A percentile compares a stretch with the other conserved stretches of the same genome.
Evolutionary conservation across 1,284 basidiomycete species (phyloP).

Genomic region (Sporisorium iseilematis-ciliati): DNA sequence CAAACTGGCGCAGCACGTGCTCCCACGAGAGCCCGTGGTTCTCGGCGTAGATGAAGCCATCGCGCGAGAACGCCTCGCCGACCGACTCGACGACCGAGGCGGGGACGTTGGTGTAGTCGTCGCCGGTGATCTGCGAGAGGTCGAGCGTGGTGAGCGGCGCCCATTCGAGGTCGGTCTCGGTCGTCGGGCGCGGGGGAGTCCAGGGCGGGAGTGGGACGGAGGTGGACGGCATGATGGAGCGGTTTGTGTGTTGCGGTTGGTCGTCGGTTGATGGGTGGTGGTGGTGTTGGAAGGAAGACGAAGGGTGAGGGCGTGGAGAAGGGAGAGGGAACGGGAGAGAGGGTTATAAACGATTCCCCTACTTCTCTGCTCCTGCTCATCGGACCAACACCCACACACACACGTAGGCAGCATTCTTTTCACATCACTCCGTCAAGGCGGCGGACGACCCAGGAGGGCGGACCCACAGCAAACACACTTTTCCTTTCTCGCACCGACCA

Average conservation of each 20-base stretch:
- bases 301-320: background rate
- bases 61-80: conserved; percentile 58
- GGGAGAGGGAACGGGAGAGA: background rate
- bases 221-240: conserved; percentile 12
- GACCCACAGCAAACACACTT: no score
- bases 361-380: no score
- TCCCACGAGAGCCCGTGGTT: conserved; percentile 67
- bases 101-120: conserved; percentile 61
- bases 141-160: conserved; percentile 66
- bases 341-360: conserved; percentile 5
- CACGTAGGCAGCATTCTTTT: background rate
- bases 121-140: conserved; percentile 59
- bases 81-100: conserved; percentile 55
- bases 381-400: background rate
- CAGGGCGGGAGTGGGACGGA: conserved; percentile 49
- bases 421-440: background rate
- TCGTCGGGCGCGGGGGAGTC: conserved; percentile 58
- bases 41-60: conserved; percentile 68
- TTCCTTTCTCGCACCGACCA: conserved; percentile 3
- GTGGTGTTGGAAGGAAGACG: background rate
- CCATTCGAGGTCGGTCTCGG: conserved; percentile 64
- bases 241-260: background rate
- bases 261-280: background rate
- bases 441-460: background rate
- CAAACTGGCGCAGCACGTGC: conserved; percentile 65